phyloP scores from a whole-genome alignment of 495 filamentous ascomycete genomes.

The Xylaria venustula region DNA sequence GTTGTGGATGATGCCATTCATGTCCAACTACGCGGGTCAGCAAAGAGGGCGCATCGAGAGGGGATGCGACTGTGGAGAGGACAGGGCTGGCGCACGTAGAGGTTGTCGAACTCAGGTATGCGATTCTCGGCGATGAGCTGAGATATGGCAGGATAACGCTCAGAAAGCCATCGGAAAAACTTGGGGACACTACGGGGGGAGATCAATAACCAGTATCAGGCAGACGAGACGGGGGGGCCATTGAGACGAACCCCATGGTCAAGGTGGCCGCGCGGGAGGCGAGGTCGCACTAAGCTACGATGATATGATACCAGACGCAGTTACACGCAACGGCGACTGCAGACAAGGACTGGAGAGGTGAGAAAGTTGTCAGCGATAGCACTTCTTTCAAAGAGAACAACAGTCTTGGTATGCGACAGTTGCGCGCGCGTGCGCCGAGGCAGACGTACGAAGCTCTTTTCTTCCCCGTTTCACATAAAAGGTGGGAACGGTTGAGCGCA shows the following conservation, averaged over 20 bases:
- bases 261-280: not conserved
- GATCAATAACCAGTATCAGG: not conserved
- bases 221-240: not conserved
- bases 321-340: too few relatives aligned
- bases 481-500: not conserved
- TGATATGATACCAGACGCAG: too few relatives aligned
- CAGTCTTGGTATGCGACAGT: not conserved
- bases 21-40: slow-evolving; percentile 65
- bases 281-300: not conserved
- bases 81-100: slow-evolving; percentile 63
- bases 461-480: not conserved
- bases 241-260: slow-evolving; percentile 10
- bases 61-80: slow-evolving; percentile 8
- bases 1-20: slow-evolving; percentile 99
- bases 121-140: slow-evolving; percentile 98
- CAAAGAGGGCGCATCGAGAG: slow-evolving; percentile 16
- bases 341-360: too few relatives aligned
- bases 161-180: slow-evolving; percentile 89
- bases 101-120: slow-evolving; percentile 97
- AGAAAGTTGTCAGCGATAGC: too few relatives aligned
- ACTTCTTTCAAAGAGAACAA: not conserved
- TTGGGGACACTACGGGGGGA: slow-evolving; percentile 77
- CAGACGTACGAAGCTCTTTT: not conserved
- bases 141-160: slow-evolving; percentile 98
- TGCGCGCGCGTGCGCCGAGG: not conserved